A percentile compares a stretch with the other conserved stretches of the same genome.
phyloP scores from a whole-genome alignment of 441 rosid species.

The Corymbia calophylla region DNA sequence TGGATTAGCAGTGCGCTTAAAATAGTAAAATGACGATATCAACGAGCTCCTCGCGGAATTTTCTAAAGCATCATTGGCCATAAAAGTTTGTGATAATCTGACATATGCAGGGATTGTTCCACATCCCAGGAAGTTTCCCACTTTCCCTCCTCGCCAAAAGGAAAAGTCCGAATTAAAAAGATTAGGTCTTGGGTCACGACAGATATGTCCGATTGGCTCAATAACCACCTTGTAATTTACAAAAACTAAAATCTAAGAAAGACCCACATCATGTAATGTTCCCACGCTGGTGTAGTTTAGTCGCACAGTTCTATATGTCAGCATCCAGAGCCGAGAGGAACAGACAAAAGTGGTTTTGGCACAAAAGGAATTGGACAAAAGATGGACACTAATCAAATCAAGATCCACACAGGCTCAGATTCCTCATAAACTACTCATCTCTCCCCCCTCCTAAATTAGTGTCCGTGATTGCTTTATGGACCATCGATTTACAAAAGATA shows the following conservation, averaged over 20 bases:
- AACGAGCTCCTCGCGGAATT: not conserved
- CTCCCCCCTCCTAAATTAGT: not conserved
- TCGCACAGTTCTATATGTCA: slow-evolving; percentile 13
- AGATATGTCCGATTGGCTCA: not conserved
- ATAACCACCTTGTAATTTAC: not conserved
- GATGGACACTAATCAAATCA: not conserved
- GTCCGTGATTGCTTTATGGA: not conserved
- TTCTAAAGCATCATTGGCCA: not conserved
- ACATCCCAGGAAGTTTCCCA: not conserved
- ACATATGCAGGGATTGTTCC: not conserved
- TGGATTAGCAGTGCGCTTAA: not conserved
- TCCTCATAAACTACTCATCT: not conserved
- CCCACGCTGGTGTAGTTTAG: slow-evolving; percentile 36
- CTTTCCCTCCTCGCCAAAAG: not conserved
- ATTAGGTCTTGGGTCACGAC: not conserved
- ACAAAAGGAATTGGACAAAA: not conserved
- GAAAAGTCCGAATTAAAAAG: not conserved
- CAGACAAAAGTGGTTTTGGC: not conserved
- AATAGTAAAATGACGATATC: not conserved
- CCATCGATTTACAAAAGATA: not conserved
- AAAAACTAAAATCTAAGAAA: not conserved
- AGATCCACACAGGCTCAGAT: not conserved
- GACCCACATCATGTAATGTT: slow-evolving; percentile 3
- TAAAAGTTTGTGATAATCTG: not conserved
- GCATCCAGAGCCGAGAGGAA: slow-evolving; percentile 11